Evolutionary conservation across 495 filamentous ascomycete species (phyloP), one percentile per base, ranked within the genome.

Genomic region (Aspergillus incahuasiensis): DNA sequence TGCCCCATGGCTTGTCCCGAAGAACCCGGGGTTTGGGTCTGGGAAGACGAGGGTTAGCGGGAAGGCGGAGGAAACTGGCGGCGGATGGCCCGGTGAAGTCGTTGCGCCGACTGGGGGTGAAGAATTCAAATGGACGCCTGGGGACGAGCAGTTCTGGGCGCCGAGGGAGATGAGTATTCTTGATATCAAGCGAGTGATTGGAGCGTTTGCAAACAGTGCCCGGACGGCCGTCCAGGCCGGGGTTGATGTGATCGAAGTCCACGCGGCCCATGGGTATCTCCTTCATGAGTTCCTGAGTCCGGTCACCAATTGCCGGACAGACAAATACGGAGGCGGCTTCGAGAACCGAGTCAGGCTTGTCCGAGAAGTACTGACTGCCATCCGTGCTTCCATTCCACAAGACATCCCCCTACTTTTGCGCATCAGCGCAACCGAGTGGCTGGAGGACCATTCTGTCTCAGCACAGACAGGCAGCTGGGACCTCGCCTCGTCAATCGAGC

Each of bases 11-110:
- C 20, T 54, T 34, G n/a, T n/a, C n/a, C 34, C 35, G 5, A 21
- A 21, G 4, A 61, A 50, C 11, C n/a, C n/a, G n/a, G n/a, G n/a
- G n/a, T n/a, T n/a, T n/a, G n/a, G n/a, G n/a, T n/a, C n/a, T n/a
- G n/a, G n/a, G n/a, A n/a, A n/a, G n/a, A n/a, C n/a, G n/a, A n/a
- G n/a, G n/a, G n/a, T n/a, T n/a, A n/a, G n/a, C n/a, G 65, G 55
- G 0, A 67, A 75, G 12, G 68, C 77, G 1, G 62, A 61, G 7
- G 66, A 74, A 48, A 67, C 77, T 3, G 76, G 76, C 19, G 79
- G 79, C 19, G 81, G 81, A 1, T 91, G 87, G 87, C 79, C 78
- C 0, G 79, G 85, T 40, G 74, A 86, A 47, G 77, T 87, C 9
- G 63, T 74, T 18, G 83, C 59, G 0, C 79, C 85, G 0, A 57